These are phyloP conservation scores for Polymyxa betae DNA, from an alignment of 208 protist species.

Conservation along the genomic window DNA sequence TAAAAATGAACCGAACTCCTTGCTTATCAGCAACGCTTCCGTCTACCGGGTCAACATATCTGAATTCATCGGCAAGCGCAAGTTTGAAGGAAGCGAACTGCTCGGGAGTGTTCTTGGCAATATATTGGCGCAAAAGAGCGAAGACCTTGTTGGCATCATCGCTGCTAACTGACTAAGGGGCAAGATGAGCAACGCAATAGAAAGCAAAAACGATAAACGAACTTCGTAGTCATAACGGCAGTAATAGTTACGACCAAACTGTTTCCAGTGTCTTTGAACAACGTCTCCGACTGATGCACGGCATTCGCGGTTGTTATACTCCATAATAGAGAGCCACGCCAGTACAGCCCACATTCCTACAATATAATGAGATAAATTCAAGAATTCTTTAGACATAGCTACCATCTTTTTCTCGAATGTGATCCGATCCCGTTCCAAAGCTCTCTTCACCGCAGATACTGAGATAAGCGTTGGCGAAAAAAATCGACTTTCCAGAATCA, in stretches of 20 bases:
- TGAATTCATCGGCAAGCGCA: conserved; percentile 85
- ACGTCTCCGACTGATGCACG: conserved; percentile 81
- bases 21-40: conserved; percentile 72
- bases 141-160: conserved; percentile 31
- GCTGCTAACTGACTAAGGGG: not conserved
- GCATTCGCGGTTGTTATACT: conserved; percentile 65
- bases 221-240: conserved; percentile 94
- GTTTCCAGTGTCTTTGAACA: conserved; percentile 87
- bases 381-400: not conserved
- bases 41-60: conserved; percentile 93
- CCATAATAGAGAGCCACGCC: conserved; percentile 83
- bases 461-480: conserved; percentile 60
- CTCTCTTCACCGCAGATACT: conserved; percentile 96
- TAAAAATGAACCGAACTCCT: conserved; percentile 90
- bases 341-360: conserved; percentile 89
- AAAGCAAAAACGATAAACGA: not conserved
- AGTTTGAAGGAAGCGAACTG: not conserved
- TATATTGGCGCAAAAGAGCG: conserved; percentile 15
- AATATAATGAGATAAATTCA: not conserved
- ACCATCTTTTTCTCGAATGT: conserved; percentile 97
- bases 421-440: conserved; percentile 88
- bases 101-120: not conserved
- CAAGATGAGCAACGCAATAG: not conserved
- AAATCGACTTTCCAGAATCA: no score
- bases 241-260: conserved; percentile 95